Conservation (phyloP, 1,139 yeast species). For the Debaryomycetaceae sp. region DNA sequence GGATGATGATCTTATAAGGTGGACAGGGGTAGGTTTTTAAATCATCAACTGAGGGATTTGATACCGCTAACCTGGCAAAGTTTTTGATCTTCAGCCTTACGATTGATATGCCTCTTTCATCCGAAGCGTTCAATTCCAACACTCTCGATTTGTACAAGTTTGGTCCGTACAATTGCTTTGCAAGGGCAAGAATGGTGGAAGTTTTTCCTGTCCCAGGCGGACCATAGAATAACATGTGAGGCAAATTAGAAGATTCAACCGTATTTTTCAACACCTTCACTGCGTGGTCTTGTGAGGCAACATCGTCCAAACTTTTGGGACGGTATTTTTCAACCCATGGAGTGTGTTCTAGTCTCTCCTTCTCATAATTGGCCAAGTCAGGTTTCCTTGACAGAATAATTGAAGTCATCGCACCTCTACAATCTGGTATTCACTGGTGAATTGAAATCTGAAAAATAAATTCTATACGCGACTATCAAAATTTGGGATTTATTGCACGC, state of each 20-base stretch:
- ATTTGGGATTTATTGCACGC: too few species aligned
- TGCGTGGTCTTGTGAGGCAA: slow-evolving; percentile 90
- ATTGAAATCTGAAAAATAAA: too few species aligned
- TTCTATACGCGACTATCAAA: too few species aligned
- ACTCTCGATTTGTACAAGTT: slow-evolving; percentile 69
- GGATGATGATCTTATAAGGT: slow-evolving; percentile 79
- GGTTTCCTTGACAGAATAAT: slow-evolving; percentile 11
- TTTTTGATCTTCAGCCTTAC: slow-evolving; percentile 90
- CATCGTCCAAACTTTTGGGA: slow-evolving; percentile 80
- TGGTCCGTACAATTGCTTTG: slow-evolving; percentile 79
- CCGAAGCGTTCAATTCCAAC: slow-evolving; percentile 90
- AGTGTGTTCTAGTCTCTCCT: slow-evolving; percentile 48
- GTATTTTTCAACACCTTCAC: slow-evolving; percentile 81
- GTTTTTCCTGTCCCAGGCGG: slow-evolving; percentile 99
- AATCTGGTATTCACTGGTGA: neutral
- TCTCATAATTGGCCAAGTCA: slow-evolving; percentile 31
- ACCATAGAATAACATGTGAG: slow-evolving; percentile 95
- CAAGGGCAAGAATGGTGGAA: slow-evolving; percentile 84
- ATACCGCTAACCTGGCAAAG: slow-evolving; percentile 84
- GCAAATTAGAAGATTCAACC: slow-evolving; percentile 74
- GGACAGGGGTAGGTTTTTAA: slow-evolving; percentile 83
- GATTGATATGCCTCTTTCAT: slow-evolving; percentile 92
- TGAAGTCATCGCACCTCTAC: slow-evolving; percentile 13
- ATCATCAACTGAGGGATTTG: slow-evolving; percentile 72
- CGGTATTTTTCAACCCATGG: slow-evolving; percentile 85